phyloP scores from a whole-genome alignment of 768 basidiomycete species.

The Lanmaoa pseudosensibilis region DNA sequence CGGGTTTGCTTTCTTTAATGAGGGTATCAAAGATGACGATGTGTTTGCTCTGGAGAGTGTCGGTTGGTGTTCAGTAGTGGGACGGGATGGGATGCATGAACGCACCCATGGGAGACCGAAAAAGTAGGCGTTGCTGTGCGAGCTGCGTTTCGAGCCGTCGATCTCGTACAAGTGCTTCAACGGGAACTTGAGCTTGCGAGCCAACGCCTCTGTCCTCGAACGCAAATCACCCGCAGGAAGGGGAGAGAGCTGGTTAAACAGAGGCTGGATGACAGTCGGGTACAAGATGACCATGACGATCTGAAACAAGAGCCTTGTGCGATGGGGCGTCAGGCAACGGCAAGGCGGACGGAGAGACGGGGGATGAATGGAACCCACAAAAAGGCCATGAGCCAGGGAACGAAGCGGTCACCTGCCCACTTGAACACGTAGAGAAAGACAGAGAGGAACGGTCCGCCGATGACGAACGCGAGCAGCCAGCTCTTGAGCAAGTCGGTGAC shows the following conservation, averaged over 20 bases:
- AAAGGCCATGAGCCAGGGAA: constrained; percentile 92
- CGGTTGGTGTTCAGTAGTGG: background rate
- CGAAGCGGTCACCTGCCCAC: constrained; percentile 92
- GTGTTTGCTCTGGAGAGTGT: constrained; percentile 67
- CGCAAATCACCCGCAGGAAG: constrained; percentile 77
- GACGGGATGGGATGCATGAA: constrained; percentile 1
- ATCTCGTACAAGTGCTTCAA: constrained; percentile 95
- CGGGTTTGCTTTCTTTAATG: constrained; percentile 85
- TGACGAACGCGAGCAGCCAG: constrained; percentile 64
- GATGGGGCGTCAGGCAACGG: background rate
- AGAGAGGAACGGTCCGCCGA: constrained; percentile 86
- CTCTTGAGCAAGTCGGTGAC: constrained; percentile 78
- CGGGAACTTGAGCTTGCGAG: constrained; percentile 85
- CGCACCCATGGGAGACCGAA: constrained; percentile 92
- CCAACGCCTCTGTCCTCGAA: constrained; percentile 72
- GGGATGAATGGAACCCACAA: constrained; percentile 46
- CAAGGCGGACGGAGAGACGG: constrained; percentile 27
- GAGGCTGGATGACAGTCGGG: constrained; percentile 86
- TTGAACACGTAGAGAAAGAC: constrained; percentile 86
- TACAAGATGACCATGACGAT: constrained; percentile 80
- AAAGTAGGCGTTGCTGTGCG: constrained; percentile 98
- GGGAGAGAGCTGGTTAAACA: constrained; percentile 97
- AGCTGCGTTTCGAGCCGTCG: constrained; percentile 93
- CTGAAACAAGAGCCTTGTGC: constrained; percentile 72
- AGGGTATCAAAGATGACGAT: constrained; percentile 98